Base-by-base conservation (phyloP, 192 early-diverging fungal species). In the Piromyces sp. region DNA sequence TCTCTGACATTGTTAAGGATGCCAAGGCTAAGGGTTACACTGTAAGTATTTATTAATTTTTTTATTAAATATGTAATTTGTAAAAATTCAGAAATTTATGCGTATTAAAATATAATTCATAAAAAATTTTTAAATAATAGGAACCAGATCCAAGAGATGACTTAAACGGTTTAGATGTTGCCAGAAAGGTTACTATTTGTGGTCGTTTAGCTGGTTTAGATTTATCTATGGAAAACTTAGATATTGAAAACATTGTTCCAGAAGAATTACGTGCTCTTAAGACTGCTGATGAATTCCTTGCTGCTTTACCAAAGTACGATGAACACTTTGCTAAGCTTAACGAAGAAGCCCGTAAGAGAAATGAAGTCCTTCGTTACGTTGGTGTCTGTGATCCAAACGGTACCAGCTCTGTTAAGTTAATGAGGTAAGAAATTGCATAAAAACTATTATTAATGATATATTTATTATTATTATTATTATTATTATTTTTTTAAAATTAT, bases 91-190 rank as follows among this genome's bases (percentile, higher is more conserved):
- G 31, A 33, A 33, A 33, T n/a, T n/a, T n/a, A n/a, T n/a, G n/a
- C n/a, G n/a, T n/a, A n/a, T n/a, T n/a, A n/a, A n/a, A n/a, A n/a
- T n/a, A n/a, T n/a, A n/a, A n/a, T n/a, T 33, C 9, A 33, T 6
- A 33, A 33, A 33, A 33, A 33, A 33, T 33, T 38, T 28, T 19
- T 68, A 26, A 30, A 14, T 29, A 13, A 79, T 82, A 92, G 91
- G 97, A 99, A 83, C 97, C 97, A 31, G 97, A 99, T 85, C 97
- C 97, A 30, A 89, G 97, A 78, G 97, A 99, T 84, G 97, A 99
- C 83, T 90, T 99, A 82, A 99, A 99, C 83, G 98, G 97, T 31
- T 93, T 99, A 94, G 98, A 99, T 84, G 96, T 99, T 30, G 97
- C 96, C n/a, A 94, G 97, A 81, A 99, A 99, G 89, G 93, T 94